Evolutionary conservation across 2,329 filamentous ascomycete species (phyloP).

Genomic region (Emericellopsis cladophorae): DNA sequence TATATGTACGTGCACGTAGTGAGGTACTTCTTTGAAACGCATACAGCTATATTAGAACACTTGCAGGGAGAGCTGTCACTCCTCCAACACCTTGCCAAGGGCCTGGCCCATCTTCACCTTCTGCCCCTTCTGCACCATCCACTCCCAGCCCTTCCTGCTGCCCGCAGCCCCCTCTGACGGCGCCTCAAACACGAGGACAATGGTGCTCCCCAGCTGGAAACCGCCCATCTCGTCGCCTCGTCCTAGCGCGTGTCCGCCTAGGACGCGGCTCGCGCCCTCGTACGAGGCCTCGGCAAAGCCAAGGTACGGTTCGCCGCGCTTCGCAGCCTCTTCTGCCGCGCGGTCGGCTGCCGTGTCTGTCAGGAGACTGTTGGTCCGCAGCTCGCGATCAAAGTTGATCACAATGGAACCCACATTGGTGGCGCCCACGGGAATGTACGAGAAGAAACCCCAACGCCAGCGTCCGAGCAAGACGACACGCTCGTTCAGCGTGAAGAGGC

Average conservation of each 20-base stretch:
- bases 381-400: conserved; percentile 90
- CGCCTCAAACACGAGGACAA: conserved; percentile 94
- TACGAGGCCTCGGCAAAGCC: conserved; percentile 93
- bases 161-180: conserved; percentile 49
- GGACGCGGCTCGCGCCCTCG: conserved; percentile 57
- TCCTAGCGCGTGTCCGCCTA: conserved; percentile 72
- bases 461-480: conserved; percentile 84
- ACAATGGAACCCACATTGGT: conserved; percentile 96
- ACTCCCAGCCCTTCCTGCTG: conserved; percentile 62
- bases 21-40: background rate
- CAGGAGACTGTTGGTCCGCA: conserved; percentile 82
- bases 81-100: conserved; percentile 59
- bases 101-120: conserved; percentile 81
- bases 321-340: conserved; percentile 67
- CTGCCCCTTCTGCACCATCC: conserved; percentile 79
- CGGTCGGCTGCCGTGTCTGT: conserved; percentile 87
- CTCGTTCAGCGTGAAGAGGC: conserved; percentile 93
- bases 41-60: background rate
- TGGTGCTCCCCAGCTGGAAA: conserved; percentile 88
- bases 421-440: conserved; percentile 86
- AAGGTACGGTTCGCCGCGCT: conserved; percentile 69
- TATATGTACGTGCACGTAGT: background rate
- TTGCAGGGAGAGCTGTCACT: conserved; percentile 9
- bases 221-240: conserved; percentile 96
- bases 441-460: conserved; percentile 97